phyloP scores from a whole-genome alignment of 2,329 filamentous ascomycete genomes.

The Cordyceps pruinosa region DNA sequence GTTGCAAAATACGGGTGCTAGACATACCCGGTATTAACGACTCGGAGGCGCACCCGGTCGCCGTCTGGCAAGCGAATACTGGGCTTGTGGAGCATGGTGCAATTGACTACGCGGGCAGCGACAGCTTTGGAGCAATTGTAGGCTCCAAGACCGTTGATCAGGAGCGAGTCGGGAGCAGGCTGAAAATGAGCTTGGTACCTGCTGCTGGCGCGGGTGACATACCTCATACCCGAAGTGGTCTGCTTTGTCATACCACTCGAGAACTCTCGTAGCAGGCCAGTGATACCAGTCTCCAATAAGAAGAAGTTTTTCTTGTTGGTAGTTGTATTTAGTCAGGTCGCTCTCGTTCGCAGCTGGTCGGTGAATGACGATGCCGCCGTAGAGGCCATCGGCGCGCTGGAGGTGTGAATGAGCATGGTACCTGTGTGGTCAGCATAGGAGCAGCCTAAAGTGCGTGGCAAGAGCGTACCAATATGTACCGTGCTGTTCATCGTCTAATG shows the following conservation, averaged over 20 bases:
- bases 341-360: background rate
- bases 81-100: conserved; percentile 10
- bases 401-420: conserved; percentile 24
- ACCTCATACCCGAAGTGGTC: conserved; percentile 14
- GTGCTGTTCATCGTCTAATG: conserved; percentile 5
- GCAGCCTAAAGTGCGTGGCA: too few relatives aligned
- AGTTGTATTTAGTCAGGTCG: conserved; percentile 4
- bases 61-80: conserved; percentile 9
- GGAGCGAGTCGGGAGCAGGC: conserved; percentile 15
- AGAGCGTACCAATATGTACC: conserved; percentile 11
- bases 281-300: conserved; percentile 15
- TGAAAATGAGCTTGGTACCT: conserved; percentile 5
- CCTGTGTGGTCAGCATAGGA: conserved; percentile 32
- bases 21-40: conserved; percentile 18
- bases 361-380: conserved; percentile 14
- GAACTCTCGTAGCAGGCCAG: conserved; percentile 1
- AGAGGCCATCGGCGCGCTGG: conserved; percentile 14
- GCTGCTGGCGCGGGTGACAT: background rate
- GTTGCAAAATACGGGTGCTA: background rate
- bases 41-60: conserved; percentile 13
- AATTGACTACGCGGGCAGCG: conserved; percentile 14
- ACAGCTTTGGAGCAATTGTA: conserved; percentile 18
- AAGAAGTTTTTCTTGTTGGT: conserved; percentile 11
- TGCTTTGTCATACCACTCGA: conserved; percentile 13
- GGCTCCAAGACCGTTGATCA: conserved; percentile 12